Percentiles rank a stretch among this genome's conserved stretches.
These are phyloP conservation scores for Elsinoe australis DNA, from an alignment of 2,329 filamentous ascomycete species.

Conservation along the genomic window DNA sequence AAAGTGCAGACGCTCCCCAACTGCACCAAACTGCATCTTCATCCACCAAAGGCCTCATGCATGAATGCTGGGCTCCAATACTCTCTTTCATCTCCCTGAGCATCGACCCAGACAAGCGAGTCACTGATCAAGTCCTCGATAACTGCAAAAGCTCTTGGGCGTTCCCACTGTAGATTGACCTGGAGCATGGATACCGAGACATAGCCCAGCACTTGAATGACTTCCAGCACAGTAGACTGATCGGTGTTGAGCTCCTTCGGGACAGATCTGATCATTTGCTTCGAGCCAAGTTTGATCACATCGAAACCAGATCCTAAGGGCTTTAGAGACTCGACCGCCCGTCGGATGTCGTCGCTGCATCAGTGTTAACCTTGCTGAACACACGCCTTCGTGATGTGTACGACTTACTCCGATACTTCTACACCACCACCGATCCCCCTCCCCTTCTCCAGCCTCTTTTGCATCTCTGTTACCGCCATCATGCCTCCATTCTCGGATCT, in stretches of 20 bases:
- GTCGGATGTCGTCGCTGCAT: constrained; percentile 72
- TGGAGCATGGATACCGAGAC: constrained; percentile 85
- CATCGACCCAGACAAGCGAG: constrained; percentile 90
- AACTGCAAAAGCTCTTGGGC: constrained; percentile 76
- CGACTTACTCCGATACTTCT: constrained; percentile 65
- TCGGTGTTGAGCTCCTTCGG: constrained; percentile 94
- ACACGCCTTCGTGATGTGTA: too few species aligned
- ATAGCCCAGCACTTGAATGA: constrained; percentile 80
- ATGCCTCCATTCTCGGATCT: constrained; percentile 86
- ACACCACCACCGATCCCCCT: constrained; percentile 70
- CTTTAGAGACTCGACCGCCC: constrained; percentile 77
- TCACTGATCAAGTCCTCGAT: constrained; percentile 83
- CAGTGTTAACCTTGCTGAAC: background rate
- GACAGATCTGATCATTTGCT: constrained; percentile 82
- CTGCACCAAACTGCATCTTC: too few species aligned
- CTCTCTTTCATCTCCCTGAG: constrained; percentile 75
- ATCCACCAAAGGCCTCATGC: constrained; percentile 25
- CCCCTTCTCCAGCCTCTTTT: constrained; percentile 64
- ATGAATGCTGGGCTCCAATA: constrained; percentile 87
- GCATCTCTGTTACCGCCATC: constrained; percentile 74
- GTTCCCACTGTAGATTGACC: constrained; percentile 78
- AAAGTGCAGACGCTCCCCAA: too few species aligned
- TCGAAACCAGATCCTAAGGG: constrained; percentile 84
- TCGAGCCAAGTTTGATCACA: constrained; percentile 73
- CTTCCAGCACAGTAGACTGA: constrained; percentile 86